Evolutionary conservation across 2,329 filamentous ascomycete species (phyloP).

Genomic region (Grosmannia huntii): DNA sequence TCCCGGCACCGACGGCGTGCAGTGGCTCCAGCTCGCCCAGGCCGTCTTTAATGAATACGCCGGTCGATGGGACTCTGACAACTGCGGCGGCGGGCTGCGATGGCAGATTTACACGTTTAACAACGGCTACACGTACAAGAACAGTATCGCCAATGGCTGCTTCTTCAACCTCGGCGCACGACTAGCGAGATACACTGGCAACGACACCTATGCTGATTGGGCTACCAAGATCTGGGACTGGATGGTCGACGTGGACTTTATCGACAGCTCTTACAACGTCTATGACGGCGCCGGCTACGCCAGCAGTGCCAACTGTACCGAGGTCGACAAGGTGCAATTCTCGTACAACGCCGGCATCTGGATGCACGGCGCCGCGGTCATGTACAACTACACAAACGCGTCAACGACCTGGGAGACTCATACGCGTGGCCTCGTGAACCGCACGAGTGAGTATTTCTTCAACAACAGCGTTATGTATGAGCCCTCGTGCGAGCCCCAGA

Average conservation of each 20-base stretch:
- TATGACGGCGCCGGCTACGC: slow-evolving; percentile 41
- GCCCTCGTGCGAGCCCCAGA: slow-evolving; percentile 48
- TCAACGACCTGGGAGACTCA: slow-evolving; percentile 39
- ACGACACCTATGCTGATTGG: slow-evolving; percentile 66
- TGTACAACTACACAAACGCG: slow-evolving; percentile 11
- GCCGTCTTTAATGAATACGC: slow-evolving; percentile 73
- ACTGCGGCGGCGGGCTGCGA: slow-evolving; percentile 63
- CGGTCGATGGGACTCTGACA: slow-evolving; percentile 53
- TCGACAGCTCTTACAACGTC: slow-evolving; percentile 43
- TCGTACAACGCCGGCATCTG: slow-evolving; percentile 6
- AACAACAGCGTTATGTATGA: slow-evolving; percentile 47
- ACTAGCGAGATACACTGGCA: slow-evolving; percentile 59
- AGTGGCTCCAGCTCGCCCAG: slow-evolving; percentile 61
- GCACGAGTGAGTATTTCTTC: slow-evolving; percentile 39
- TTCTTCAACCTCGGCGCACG: slow-evolving; percentile 44
- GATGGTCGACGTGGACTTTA: slow-evolving; percentile 44
- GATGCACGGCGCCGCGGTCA: slow-evolving; percentile 7
- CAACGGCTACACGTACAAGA: slow-evolving; percentile 61
- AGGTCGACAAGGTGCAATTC: background rate
- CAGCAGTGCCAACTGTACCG: background rate
- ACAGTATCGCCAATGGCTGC: slow-evolving; percentile 35
- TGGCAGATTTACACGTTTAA: slow-evolving; percentile 85
- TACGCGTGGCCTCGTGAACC: slow-evolving; percentile 41
- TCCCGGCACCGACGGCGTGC: slow-evolving; percentile 40
- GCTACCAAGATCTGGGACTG: slow-evolving; percentile 61